These are phyloP conservation scores for Nicotiana paniculata DNA, from an alignment of 257 asterid genomes.

Conservation along the genomic window DNA sequence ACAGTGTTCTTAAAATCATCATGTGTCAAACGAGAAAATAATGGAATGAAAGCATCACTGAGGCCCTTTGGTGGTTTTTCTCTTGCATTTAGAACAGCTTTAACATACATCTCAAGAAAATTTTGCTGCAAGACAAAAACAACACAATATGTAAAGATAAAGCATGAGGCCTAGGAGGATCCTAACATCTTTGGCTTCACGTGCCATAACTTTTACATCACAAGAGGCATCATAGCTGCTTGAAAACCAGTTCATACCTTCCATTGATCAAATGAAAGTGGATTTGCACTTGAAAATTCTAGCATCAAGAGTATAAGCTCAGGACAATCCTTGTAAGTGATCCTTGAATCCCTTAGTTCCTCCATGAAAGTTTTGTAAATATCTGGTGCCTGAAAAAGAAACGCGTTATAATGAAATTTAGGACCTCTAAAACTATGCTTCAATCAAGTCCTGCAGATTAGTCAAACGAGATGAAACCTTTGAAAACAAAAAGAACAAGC, in stretches of 20 bases:
- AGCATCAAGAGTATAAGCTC: slow-evolving; percentile 58
- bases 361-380: slow-evolving; percentile 59
- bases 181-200: not conserved
- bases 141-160: slow-evolving; percentile 19
- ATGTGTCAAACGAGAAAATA: slow-evolving; percentile 63
- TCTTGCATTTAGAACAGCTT: slow-evolving; percentile 72
- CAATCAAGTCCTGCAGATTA: slow-evolving; percentile 11
- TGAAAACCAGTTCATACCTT: slow-evolving; percentile 41
- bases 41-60: slow-evolving; percentile 74
- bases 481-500: slow-evolving; percentile 52
- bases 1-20: slow-evolving; percentile 71
- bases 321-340: slow-evolving; percentile 67
- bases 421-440: not conserved
- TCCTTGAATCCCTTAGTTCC: slow-evolving; percentile 66
- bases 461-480: slow-evolving; percentile 41
- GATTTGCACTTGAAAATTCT: slow-evolving; percentile 48
- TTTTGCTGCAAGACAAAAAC: slow-evolving; percentile 48
- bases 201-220: slow-evolving; percentile 2
- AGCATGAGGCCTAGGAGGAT: not conserved
- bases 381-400: slow-evolving; percentile 64
- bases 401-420: slow-evolving; percentile 8
- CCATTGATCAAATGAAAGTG: slow-evolving; percentile 50
- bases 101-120: slow-evolving; percentile 74
- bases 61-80: slow-evolving; percentile 75
- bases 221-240: not conserved